A percentile compares a stretch with the other conserved stretches of the same genome.
Conservation (phyloP, 257 asterid species). For the Solanum stenotomum region DNA sequence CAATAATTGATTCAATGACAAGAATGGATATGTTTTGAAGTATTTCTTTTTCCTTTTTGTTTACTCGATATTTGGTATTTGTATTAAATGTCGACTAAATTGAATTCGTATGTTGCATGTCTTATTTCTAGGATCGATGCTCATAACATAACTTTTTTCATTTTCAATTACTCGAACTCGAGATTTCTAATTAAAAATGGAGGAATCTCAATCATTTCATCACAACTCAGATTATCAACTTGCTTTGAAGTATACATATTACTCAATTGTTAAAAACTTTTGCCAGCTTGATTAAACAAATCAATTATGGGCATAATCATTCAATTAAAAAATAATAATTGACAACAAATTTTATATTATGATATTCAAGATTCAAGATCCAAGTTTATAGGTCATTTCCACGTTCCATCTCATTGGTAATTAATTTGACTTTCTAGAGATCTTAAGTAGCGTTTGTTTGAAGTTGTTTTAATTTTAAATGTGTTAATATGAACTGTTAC, state of each 20-base stretch:
- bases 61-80: too few species aligned
- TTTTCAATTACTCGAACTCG: fast-evolving
- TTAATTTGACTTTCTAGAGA: neutral
- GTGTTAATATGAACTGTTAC: neutral
- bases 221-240: too few species aligned
- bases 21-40: too few species aligned
- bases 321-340: neutral
- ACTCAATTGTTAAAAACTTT: neutral
- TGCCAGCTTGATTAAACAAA: neutral
- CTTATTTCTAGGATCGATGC: too few species aligned
- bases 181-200: neutral
- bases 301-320: neutral
- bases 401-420: neutral
- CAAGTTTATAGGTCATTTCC: neutral
- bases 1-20: too few species aligned
- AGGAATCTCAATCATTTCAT: neutral
- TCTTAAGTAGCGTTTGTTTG: neutral
- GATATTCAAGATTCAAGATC: neutral
- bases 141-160: too few species aligned
- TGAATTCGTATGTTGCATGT: too few species aligned
- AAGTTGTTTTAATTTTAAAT: neutral
- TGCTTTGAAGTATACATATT: neutral
- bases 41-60: too few species aligned
- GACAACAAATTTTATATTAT: neutral
- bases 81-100: too few species aligned